phyloP scores from a whole-genome alignment of 192 early-diverging fungal species.

The Mortierella hygrophila region DNA sequence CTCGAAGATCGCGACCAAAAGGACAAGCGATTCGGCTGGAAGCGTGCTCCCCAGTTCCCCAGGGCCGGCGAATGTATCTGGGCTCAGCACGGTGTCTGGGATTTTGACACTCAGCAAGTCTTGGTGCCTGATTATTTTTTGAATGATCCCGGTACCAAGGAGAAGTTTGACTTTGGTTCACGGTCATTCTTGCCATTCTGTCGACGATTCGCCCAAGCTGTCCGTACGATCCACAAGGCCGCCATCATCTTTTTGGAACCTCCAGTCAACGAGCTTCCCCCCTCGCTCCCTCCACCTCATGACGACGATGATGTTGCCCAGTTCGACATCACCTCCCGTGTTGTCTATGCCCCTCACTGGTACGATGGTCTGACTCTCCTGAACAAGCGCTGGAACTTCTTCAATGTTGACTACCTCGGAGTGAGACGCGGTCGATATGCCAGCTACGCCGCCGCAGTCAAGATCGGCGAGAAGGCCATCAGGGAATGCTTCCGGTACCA shows the following conservation, averaged over 20 bases:
- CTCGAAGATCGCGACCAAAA: constrained; percentile 50
- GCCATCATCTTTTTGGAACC: constrained; percentile 73
- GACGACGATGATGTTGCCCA: constrained; percentile 53
- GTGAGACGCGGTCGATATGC: constrained; percentile 68
- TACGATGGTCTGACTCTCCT: constrained; percentile 72
- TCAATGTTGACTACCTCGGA: constrained; percentile 68
- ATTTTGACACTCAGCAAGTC: constrained; percentile 21
- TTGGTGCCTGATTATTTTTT: constrained; percentile 63
- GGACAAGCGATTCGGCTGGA: constrained; percentile 60
- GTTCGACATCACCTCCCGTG: constrained; percentile 48
- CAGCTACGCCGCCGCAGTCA: constrained; percentile 59
- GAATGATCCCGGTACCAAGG: constrained; percentile 52
- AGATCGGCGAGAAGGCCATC: constrained; percentile 66
- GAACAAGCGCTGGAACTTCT: constrained; percentile 70
- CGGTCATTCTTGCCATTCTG: constrained; percentile 68
- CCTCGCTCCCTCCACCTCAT: constrained; percentile 57
- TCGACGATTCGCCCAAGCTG: constrained; percentile 42
- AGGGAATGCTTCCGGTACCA: constrained; percentile 65
- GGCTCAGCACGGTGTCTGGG: constrained; percentile 68
- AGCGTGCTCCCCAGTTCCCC: constrained; percentile 49
- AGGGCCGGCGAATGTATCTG: constrained; percentile 65
- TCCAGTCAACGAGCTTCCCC: constrained; percentile 64
- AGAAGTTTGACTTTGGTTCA: constrained; percentile 63
- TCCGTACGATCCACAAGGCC: constrained; percentile 60
- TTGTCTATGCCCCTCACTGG: constrained; percentile 71